Base-by-base conservation (phyloP, 2,329 filamentous ascomycete species). In the Curvularia sp. region DNA sequence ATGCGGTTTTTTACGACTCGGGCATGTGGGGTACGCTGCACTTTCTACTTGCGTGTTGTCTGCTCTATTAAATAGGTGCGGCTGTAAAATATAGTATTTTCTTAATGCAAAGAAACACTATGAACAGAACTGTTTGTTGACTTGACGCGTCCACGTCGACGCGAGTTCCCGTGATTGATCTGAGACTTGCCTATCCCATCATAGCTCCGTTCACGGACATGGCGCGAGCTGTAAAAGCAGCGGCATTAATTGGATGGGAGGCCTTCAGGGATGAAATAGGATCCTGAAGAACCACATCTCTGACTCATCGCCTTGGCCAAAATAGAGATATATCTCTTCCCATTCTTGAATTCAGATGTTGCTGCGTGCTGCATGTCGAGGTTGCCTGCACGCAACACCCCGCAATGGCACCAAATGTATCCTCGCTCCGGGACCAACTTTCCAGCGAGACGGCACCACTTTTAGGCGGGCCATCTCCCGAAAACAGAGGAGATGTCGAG, bases 401-500 rank as follows among this genome's bases (percentile, higher is more conserved):
- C 51, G 43, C 53, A 18, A 60, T 60, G 57, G 39, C 53, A 13
- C 42, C 52, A 13, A 50, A 52, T 30, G 28, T 13, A n/a, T 42
- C 28, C 20, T 42, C 35, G 43, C 42, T 4, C 42, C 43, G 49
- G 26, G 47, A 41, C 15, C 44, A 46, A 42, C 18, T 41, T 43
- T n/a, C 24, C 31, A 46, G 28, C 43, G 82, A 84, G 68, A 81
- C 75, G 10, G 81, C 81, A 57, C 81, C 81, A 47, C 73, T 84
- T 55, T 77, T 84, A 38, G 71, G 71, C 6, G 68, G 75, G 43
- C 61, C 57, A 31, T 46, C 61, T 13, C 43, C 41, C 20, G 46
- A 33, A 18, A 64, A 74, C 54, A 74, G 66, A 48, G 68, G 68
- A 26, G 74, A 75, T 30, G 57, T 80, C 6, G 77, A 78, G 63